Evolutionary conservation across 495 filamentous ascomycete species (phyloP), one percentile per base, ranked within the genome.

Genomic region (Rostrohypoxylon terebratum): DNA sequence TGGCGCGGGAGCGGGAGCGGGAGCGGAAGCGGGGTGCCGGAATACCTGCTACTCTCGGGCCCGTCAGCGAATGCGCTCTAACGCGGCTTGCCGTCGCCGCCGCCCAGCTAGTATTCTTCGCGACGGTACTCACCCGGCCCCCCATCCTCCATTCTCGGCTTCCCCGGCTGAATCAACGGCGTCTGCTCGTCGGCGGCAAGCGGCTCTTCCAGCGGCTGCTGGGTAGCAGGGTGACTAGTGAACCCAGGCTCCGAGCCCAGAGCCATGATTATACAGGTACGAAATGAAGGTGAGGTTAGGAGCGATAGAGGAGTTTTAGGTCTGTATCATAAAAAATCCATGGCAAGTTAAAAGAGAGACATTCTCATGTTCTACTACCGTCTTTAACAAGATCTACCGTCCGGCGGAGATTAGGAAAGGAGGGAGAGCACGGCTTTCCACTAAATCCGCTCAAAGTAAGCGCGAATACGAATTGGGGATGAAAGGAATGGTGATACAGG

Each of bases 181-280:
- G 69, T 75, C 47, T 69, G 69, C 47, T 78, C 76, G 18, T 47
- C 67, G 38, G 68, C 14, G 10, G 42, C 25, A 14, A 33, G 65
- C 16, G 60, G 63, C 44, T 61, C 38, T 10, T 55, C 59, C 38
- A 45, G 40, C n/a, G 45, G 33, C 38, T 44, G 36, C 54, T 67
- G 42, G n/a, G 25, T 40, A 16, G 44, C 50, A 14, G 67, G 57
- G 33, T 55, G 66, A 34, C 42, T 59, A 10, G n/a, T 47, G 51
- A 45, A 4, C 20, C 51, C 38, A 44, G 51, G 23, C 33, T 55
- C 45, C 0, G 60, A 61, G 11, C 65, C 61, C 20, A 58, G 9
- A 31, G 47, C 54, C 68, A 71, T 71, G 16, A 25, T 34, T 47
- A 18, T 28, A 11, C 44, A 7, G 2, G 51, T 45, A 4, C 20